Base-by-base conservation (phyloP, 306 rosid species). In the Trichosanthes cucumerina region DNA sequence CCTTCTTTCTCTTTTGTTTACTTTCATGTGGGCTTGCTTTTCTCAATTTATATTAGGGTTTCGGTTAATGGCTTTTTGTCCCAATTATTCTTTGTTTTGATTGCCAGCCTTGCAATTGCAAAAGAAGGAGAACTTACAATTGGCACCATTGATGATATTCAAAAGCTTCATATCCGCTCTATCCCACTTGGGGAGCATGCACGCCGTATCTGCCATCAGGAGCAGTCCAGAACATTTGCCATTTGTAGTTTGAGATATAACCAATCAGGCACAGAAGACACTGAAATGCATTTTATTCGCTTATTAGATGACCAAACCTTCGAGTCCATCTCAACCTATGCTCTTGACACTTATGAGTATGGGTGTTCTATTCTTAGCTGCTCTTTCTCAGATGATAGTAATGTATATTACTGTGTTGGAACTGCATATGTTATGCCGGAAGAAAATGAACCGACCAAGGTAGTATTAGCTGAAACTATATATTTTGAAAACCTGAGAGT, bases 61-160 rank as follows among this genome's bases (percentile, higher is more conserved):
- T 66, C 11, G 12, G 38, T 81, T 49, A 54, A 65, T 39, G 56
- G 50, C 36, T n/a, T 59, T 68, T n/a, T 39, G 74, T 76, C 62
- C 41, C 19, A n/a, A 26, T 60, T 21, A 41, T 80, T 50, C 9
- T 36, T 18, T 47, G 10, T 28, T 58, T 31, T 28, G 46, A 5
- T 53, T 62, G 54, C 87, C 93, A 96, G 99, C 85, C 91, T 96
- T 83, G 99, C 99, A 4, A 96, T 96, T 64, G 98, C 99, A 60
- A 91, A 96, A 82, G 99, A 96, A 85, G 99, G 99, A 46, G 98
- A 96, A 77, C 99, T 96, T 60, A 92, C 99, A 41, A 92, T 96
- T 64, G 99, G 99, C 79, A 96, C 97, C 86, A 96, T 96, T 72
- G 99, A 95, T 80, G 97, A 95, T 84, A 96, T 96, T 80, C 99